Percentiles rank a stretch among this genome's conserved stretches.
Conservation (phyloP, 805 yeast species). For the Yamadazyma nakazawae region DNA sequence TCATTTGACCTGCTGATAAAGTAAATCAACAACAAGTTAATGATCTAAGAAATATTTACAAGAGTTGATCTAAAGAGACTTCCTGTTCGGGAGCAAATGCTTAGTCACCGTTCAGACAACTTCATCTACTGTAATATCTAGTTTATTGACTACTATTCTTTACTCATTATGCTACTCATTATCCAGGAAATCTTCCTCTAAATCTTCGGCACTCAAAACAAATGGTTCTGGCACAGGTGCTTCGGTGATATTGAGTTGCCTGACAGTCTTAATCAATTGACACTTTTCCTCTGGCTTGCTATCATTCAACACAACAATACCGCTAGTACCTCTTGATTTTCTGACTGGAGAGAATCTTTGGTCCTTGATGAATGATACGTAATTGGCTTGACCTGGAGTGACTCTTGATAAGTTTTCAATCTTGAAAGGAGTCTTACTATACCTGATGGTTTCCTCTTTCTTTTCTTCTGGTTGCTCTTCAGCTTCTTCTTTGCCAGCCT, state of each 20-base stretch:
- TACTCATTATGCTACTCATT: slow-evolving; percentile 6
- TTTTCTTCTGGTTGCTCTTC: slow-evolving; percentile 31
- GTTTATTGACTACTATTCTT: background rate
- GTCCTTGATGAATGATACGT: slow-evolving; percentile 71
- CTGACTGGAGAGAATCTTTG: slow-evolving; percentile 81
- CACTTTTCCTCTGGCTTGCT: slow-evolving; percentile 56
- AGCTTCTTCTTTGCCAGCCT: slow-evolving; percentile 14
- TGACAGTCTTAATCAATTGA: slow-evolving; percentile 74
- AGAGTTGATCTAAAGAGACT: too few relatives aligned
- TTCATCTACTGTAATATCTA: background rate
- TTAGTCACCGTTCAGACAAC: too few relatives aligned
- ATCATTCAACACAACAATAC: slow-evolving; percentile 71
- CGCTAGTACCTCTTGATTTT: slow-evolving; percentile 64
- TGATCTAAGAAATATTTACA: too few relatives aligned
- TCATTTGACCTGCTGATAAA: too few relatives aligned
- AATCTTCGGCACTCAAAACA: slow-evolving; percentile 54
- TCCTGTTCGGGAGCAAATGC: too few relatives aligned
- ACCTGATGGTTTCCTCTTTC: slow-evolving; percentile 42
- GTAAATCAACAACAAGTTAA: too few relatives aligned
- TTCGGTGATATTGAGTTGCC: slow-evolving; percentile 70
- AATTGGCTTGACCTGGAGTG: slow-evolving; percentile 82
- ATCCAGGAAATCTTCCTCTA: slow-evolving; percentile 34
- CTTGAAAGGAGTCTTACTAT: slow-evolving; percentile 63
- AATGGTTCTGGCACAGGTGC: slow-evolving; percentile 76
- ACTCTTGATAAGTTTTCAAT: slow-evolving; percentile 83